Conservation (phyloP, 2,329 filamentous ascomycete species). For the Colletotrichum graminicola region DNA sequence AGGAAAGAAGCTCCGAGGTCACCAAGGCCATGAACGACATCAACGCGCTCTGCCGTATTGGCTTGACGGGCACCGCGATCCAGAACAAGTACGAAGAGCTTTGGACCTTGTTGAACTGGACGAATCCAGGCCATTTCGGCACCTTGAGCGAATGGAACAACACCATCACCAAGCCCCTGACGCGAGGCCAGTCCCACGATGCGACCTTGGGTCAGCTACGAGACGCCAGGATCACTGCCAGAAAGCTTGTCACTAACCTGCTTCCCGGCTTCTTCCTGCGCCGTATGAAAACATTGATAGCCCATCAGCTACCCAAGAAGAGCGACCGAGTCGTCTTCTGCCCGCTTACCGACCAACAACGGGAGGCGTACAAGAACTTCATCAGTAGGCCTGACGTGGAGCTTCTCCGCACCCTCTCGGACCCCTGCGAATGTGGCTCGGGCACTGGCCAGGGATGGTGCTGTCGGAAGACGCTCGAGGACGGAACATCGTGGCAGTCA, state of each 20-base stretch:
- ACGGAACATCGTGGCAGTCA: conserved; percentile 76
- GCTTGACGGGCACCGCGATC: conserved; percentile 94
- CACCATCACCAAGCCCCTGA: conserved; percentile 82
- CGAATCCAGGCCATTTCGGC: conserved; percentile 81
- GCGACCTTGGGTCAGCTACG: conserved; percentile 87
- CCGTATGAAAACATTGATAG: conserved; percentile 92
- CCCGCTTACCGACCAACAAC: conserved; percentile 84
- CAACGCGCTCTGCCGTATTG: conserved; percentile 92
- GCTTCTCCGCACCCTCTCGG: conserved; percentile 75
- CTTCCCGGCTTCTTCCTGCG: conserved; percentile 91
- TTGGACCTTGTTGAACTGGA: conserved; percentile 97
- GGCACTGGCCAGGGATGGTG: conserved; percentile 84
- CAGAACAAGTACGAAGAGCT: conserved; percentile 98
- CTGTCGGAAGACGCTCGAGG: conserved; percentile 72
- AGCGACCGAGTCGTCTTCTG: conserved; percentile 96
- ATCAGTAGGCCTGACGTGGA: conserved; percentile 78
- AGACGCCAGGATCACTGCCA: conserved; percentile 82
- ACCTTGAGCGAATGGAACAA: conserved; percentile 80
- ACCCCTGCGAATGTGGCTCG: conserved; percentile 78
- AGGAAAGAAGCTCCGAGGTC: conserved; percentile 80
- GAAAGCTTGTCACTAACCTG: conserved; percentile 86
- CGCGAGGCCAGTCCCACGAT: conserved; percentile 91
- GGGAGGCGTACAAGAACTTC: conserved; percentile 85
- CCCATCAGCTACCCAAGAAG: conserved; percentile 93
- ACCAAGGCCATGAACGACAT: conserved; percentile 90